phyloP scores from a whole-genome alignment of 2,329 filamentous ascomycete genomes.

The Periconia sp. region DNA sequence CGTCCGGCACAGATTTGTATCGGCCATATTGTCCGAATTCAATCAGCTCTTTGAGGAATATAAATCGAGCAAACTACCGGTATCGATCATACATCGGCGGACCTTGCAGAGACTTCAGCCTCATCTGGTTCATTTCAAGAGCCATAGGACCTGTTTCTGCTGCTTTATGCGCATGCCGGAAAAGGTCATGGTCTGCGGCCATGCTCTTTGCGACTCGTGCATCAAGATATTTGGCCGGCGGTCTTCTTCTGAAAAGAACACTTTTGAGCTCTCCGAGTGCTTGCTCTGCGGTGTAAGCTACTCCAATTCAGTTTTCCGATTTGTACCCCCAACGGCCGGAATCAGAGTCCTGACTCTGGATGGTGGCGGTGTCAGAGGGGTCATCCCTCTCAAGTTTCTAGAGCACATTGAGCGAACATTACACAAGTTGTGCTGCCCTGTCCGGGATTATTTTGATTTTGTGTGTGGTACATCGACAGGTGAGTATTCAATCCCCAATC shows the following conservation, averaged over 20 bases:
- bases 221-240: constrained; percentile 12
- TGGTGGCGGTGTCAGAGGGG: constrained; percentile 18
- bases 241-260: constrained; percentile 12
- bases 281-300: constrained; percentile 17
- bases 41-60: background rate
- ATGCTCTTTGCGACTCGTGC: constrained; percentile 17
- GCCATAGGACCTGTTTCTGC: constrained; percentile 17
- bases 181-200: constrained; percentile 17
- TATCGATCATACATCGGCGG: constrained; percentile 1
- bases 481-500: constrained; percentile 2
- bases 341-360: constrained; percentile 20
- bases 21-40: background rate
- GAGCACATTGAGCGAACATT: constrained; percentile 13
- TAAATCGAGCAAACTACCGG: background rate
- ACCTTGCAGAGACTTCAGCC: constrained; percentile 6
- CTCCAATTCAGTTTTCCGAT: constrained; percentile 8
- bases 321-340: constrained; percentile 17
- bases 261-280: constrained; percentile 10
- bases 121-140: constrained; percentile 14
- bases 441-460: constrained; percentile 15
- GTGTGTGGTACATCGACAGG: constrained; percentile 15
- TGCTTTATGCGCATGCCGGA: constrained; percentile 22
- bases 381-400: constrained; percentile 19
- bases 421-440: constrained; percentile 4
- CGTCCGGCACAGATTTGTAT: constrained; percentile 12